Evolutionary conservation across 2,329 filamentous ascomycete genomes (phyloP).

Genomic region (Alternaria ethzedia): DNA sequence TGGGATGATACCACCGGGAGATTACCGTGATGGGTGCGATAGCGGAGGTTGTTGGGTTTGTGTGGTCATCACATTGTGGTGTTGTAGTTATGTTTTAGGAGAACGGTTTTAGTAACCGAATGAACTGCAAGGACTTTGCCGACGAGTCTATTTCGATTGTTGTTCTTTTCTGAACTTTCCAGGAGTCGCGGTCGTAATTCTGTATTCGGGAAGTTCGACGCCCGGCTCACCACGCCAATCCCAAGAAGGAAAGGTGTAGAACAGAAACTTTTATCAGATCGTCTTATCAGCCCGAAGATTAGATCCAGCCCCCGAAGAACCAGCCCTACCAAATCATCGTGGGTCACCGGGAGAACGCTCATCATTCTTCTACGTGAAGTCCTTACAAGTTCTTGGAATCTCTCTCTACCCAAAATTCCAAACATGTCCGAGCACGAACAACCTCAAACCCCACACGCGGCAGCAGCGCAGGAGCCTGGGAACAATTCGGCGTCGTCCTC

Average conservation of each 20-base stretch:
- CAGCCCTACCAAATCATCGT: neutral
- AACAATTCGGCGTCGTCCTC: neutral
- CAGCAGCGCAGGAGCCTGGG: neutral
- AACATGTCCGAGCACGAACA: neutral
- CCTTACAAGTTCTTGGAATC: neutral
- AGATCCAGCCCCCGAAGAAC: neutral
- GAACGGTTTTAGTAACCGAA: accelerated
- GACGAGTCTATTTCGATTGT: neutral
- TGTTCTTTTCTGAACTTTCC: neutral
- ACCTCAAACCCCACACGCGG: neutral
- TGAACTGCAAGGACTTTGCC: neutral
- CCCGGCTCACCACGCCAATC: neutral
- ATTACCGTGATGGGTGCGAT: neutral
- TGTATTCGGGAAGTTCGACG: neutral
- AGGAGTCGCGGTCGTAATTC: neutral
- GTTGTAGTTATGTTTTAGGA: accelerated
- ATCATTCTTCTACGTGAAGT: neutral
- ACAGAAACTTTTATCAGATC: neutral
- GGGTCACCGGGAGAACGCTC: neutral
- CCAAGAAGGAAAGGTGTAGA: neutral
- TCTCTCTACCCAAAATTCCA: neutral
- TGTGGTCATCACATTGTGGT: neutral
- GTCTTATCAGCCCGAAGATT: neutral
- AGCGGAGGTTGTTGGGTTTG: neutral
- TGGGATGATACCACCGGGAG: neutral